These are phyloP conservation scores for Sherardia arvensis DNA, from an alignment of 257 asterid genomes.

Conservation along the genomic window DNA sequence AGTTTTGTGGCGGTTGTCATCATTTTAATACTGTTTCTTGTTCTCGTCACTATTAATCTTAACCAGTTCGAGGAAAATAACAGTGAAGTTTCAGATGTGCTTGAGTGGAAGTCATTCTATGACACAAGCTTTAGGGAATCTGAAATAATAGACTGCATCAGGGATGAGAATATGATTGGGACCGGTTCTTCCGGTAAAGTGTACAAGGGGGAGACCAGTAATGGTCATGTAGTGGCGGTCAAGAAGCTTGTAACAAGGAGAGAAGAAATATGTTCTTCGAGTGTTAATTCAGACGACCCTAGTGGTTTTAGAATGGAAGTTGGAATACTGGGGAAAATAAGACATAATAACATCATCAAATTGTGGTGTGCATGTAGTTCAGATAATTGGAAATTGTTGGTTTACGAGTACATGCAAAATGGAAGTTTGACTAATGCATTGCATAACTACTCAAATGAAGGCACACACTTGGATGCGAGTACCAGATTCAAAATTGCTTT, in stretches of 20 bases:
- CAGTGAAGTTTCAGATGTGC: not conserved
- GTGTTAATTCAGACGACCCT: constrained; percentile 16
- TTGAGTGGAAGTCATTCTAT: not conserved
- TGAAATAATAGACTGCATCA: not conserved
- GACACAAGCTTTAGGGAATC: not conserved
- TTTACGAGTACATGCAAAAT: constrained; percentile 73
- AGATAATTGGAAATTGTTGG: constrained; percentile 51
- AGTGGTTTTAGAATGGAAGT: constrained; percentile 62
- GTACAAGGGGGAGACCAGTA: not conserved
- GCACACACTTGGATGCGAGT: constrained; percentile 48
- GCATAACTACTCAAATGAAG: constrained; percentile 25
- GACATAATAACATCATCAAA: constrained; percentile 78
- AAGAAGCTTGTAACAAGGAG: not conserved
- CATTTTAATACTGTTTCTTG: constrained; percentile 38
- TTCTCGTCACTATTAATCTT: constrained; percentile 5
- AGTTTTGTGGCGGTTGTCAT: constrained; percentile 25
- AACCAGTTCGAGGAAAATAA: not conserved
- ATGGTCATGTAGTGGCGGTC: not conserved
- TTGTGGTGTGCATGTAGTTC: constrained; percentile 65
- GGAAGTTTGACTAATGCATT: constrained; percentile 84
- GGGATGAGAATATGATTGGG: not conserved
- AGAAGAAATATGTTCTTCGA: not conserved
- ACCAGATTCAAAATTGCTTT: constrained; percentile 53
- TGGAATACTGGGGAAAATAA: constrained; percentile 59
- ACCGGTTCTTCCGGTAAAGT: not conserved